A percentile compares a stretch with the other conserved stretches of the same genome.
Conservation (phyloP, 371 early-diverging fungal species). For the Funneliformis caledonium region DNA sequence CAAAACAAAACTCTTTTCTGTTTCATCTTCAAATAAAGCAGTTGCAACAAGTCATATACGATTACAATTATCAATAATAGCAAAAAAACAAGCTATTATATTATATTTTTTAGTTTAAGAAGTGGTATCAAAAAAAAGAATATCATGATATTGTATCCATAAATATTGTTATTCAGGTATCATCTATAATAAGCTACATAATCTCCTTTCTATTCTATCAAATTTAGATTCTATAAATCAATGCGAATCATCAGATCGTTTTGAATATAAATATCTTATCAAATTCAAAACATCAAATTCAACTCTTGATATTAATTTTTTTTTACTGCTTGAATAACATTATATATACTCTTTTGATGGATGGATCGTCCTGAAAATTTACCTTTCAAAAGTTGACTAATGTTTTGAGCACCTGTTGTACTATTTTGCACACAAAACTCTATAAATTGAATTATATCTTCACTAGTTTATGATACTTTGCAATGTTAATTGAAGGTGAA, state of each 20-base stretch:
- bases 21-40: background rate
- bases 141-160: background rate
- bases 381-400: background rate
- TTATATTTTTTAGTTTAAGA: background rate
- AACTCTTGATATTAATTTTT: background rate
- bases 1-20: background rate
- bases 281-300: background rate
- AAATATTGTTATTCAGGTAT: background rate
- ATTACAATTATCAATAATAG: constrained; percentile 5
- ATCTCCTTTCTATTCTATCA: background rate
- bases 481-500: background rate
- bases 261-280: background rate
- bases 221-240: constrained; percentile 4
- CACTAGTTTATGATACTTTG: background rate
- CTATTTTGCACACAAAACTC: background rate
- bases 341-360: background rate
- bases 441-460: background rate
- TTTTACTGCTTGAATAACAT: background rate
- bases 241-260: background rate
- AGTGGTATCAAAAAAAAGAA: background rate
- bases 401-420: background rate
- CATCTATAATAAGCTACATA: background rate
- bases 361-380: background rate
- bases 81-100: constrained; percentile 11
- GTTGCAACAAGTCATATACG: background rate